Percentiles rank a stretch among this genome's conserved stretches.
These are phyloP conservation scores for Metschnikowia continentalis DNA, from an alignment of 805 yeast genomes.

Conservation along the genomic window DNA sequence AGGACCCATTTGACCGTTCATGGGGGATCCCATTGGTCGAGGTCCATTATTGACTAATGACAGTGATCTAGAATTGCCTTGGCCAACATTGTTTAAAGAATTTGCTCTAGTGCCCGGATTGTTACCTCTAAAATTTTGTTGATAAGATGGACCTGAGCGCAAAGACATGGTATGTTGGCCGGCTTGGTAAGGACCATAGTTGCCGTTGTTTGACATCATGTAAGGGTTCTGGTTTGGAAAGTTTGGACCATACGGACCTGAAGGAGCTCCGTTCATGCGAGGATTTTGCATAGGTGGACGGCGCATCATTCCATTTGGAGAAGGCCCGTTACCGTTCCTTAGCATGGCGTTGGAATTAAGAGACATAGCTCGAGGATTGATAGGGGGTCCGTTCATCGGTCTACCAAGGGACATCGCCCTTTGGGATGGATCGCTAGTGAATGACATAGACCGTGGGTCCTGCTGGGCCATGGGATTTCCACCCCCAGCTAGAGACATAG, in stretches of 20 bases:
- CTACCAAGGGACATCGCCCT: constrained; percentile 22
- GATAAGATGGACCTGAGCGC: constrained; percentile 7
- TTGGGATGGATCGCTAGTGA: constrained; percentile 17
- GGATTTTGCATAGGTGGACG: constrained; percentile 1
- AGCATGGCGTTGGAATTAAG: constrained; percentile 22
- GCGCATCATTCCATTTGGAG: constrained; percentile 1
- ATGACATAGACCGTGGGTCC: constrained; percentile 32
- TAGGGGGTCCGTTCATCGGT: constrained; percentile 24
- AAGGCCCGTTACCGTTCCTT: constrained; percentile 2
- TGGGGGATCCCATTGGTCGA: not conserved
- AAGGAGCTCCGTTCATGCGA: not conserved
- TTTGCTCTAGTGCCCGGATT: constrained; percentile 12
- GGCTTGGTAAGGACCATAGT: not conserved
- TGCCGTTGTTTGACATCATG: not conserved
- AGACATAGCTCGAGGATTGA: constrained; percentile 40
- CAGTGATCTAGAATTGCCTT: not conserved
- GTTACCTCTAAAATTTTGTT: constrained; percentile 5
- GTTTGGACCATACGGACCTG: not conserved
- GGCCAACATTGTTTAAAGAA: constrained; percentile 10
- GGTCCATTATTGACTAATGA: not conserved
- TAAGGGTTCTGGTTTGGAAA: not conserved
- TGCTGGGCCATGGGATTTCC: constrained; percentile 26
- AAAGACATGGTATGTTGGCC: constrained; percentile 12
- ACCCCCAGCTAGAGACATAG: constrained; percentile 39
- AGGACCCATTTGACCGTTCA: not conserved